Evolutionary conservation across 208 protist genomes (phyloP), one percentile per base, ranked within the genome.

Genomic region (Leishmania gerbilli): DNA sequence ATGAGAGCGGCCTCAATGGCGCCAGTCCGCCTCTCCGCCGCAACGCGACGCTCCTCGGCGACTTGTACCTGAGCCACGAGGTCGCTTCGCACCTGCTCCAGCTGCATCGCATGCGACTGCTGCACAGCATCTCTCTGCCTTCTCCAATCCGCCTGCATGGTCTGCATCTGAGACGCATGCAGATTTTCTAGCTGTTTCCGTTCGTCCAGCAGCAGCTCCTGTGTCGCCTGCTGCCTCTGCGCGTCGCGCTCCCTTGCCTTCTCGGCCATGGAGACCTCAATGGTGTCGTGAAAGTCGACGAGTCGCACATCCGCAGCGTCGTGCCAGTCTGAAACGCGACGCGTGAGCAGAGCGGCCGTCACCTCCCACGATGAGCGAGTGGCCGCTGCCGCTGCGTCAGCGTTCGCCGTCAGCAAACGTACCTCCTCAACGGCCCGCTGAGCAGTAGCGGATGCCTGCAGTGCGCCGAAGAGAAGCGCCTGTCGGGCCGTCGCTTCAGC

Each of bases 1-100:
- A 81, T 71, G 40, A 89, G 78, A 45, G 79, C 79, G 9, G 76
- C 56, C 19, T 82, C 77, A n/a, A 69, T 37, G 37, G 60, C 19
- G 2, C n/a, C 0, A 53, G 17, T 55, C 45, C 82, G 77, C 42
- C 79, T 31, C 75, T 88, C 68, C n/a, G 81, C 65, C 24, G 60
- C 67, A 21, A 62, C 79, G n/a, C 47, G 34, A 9, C 75, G 75
- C 3, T 56, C 24, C 74, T 84, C 82, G 1, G 78, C 79, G 17
- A 45, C 67, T 2, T 49, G 24, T 27, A 68, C 15, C 40, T 80
- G 74, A 0, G 34, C 76, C 27, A 34, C 64, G 15, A 68, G 40
- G 40, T 79, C 78, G 47, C 79, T 67, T 40, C 72, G 51, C 79
- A 79, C 55, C 15, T 53, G 71, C 3, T 51, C 79, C 74, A 85